A percentile compares a stretch with the other conserved stretches of the same genome.
Conservation (phyloP, 2,329 filamentous ascomycete species). For the Ophiocordyceps robertsii region DNA sequence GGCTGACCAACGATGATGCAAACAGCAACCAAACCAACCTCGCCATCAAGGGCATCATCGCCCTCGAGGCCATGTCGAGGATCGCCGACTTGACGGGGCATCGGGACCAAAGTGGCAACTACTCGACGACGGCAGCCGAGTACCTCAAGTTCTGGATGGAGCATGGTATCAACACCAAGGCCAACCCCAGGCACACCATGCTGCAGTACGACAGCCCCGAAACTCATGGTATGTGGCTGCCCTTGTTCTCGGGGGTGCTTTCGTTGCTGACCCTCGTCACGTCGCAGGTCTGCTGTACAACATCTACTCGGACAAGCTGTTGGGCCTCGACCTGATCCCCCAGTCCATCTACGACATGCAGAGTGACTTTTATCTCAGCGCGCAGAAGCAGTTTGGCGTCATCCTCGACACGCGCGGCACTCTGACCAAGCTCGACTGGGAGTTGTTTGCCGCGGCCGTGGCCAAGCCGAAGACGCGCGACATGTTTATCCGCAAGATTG, state of each 20-base stretch:
- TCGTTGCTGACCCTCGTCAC: not conserved
- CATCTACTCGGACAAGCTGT: constrained; percentile 64
- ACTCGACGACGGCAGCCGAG: constrained; percentile 45
- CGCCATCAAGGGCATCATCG: constrained; percentile 72
- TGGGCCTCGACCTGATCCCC: constrained; percentile 67
- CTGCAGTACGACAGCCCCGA: constrained; percentile 57
- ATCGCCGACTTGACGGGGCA: constrained; percentile 51
- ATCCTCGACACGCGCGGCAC: constrained; percentile 70
- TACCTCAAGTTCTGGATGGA: constrained; percentile 64
- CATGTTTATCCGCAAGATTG: constrained; percentile 55
- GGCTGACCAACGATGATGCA: not conserved
- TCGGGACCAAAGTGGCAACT: constrained; percentile 41
- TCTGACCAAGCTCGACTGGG: constrained; percentile 81
- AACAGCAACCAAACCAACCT: constrained; percentile 60
- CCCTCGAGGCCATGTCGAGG: constrained; percentile 66
- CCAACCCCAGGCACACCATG: constrained; percentile 52
- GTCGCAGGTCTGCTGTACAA: constrained; percentile 49
- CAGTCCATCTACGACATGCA: constrained; percentile 65
- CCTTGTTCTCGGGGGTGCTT: not conserved
- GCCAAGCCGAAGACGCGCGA: constrained; percentile 44
- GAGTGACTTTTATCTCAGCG: constrained; percentile 59
- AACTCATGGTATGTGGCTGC: constrained; percentile 24
- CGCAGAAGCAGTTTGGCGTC: constrained; percentile 64
- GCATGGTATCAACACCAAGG: constrained; percentile 54
- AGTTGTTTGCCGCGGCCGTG: constrained; percentile 72